A percentile compares a stretch with the other conserved stretches of the same genome.
Evolutionary conservation across 2,329 filamentous ascomycete genomes (phyloP).

Genomic region (Malbranchea cinnamomea): DNA sequence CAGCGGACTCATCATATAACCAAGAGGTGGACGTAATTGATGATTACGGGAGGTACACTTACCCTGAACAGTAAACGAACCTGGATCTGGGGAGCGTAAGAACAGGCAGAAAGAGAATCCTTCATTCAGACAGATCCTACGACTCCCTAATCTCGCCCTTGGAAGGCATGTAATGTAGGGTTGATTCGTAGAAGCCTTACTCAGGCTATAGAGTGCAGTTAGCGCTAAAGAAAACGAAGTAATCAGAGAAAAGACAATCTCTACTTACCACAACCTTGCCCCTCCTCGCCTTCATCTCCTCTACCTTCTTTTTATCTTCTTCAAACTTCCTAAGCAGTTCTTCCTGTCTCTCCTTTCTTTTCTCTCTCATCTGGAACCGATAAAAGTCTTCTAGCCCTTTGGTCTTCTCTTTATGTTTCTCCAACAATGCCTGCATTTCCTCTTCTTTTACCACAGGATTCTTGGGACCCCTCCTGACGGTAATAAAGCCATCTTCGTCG

Average conservation of each 20-base stretch:
- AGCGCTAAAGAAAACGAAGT: not conserved
- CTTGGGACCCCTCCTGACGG: conserved; percentile 64
- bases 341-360: conserved; percentile 58
- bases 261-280: conserved; percentile 40
- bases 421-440: conserved; percentile 46
- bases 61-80: too few relatives aligned
- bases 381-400: conserved; percentile 61
- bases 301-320: conserved; percentile 57
- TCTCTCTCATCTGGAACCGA: conserved; percentile 67
- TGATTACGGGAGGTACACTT: too few relatives aligned
- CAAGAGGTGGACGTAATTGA: too few relatives aligned
- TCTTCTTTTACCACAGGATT: conserved; percentile 60
- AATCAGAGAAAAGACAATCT: not conserved
- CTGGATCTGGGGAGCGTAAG: too few relatives aligned
- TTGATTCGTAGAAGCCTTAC: conserved; percentile 3
- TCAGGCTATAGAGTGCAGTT: conserved; percentile 8
- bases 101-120: too few relatives aligned
- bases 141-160: too few relatives aligned
- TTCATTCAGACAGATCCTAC: too few relatives aligned
- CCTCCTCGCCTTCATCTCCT: conserved; percentile 53
- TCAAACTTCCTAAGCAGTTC: conserved; percentile 59
- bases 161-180: too few relatives aligned
- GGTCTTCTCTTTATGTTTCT: conserved; percentile 48
- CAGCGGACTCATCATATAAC: conserved; percentile 35
- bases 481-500: conserved; percentile 92